Percentiles rank a stretch among this genome's conserved stretches.
These are phyloP conservation scores for Poa annua DNA, from an alignment of 176 grass and related monocot species.

Conservation along the genomic window DNA sequence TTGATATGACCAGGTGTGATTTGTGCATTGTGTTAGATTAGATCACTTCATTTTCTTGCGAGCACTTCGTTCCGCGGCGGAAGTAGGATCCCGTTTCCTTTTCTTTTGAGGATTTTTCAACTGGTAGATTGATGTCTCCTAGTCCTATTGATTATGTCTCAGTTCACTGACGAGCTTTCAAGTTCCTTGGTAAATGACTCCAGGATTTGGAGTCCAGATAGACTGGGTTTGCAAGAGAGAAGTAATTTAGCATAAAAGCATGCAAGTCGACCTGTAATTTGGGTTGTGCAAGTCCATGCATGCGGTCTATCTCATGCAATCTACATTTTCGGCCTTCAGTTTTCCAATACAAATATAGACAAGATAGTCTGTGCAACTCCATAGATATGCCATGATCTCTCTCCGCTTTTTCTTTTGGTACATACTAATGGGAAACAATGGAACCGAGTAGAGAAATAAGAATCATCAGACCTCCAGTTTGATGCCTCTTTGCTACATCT, in stretches of 20 bases:
- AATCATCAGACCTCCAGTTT: not conserved
- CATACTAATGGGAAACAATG: not conserved
- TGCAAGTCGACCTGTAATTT: not conserved
- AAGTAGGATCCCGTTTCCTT: not conserved
- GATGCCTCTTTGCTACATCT: not conserved
- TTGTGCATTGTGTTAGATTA: not conserved
- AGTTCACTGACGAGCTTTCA: not conserved
- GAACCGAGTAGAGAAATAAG: not conserved
- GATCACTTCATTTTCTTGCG: not conserved
- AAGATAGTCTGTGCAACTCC: not conserved
- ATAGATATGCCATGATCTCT: not conserved
- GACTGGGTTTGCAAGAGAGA: not conserved
- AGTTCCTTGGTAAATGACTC: conserved; percentile 18
- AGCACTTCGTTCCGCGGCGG: not conserved
- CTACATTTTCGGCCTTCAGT: not conserved
- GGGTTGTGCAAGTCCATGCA: not conserved
- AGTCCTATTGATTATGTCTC: not conserved
- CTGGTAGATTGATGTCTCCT: not conserved
- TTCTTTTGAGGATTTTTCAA: not conserved
- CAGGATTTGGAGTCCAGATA: not conserved
- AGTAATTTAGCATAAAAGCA: not conserved
- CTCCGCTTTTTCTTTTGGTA: not conserved
- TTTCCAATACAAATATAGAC: not conserved
- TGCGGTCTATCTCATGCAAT: not conserved
- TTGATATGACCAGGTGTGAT: not conserved